A percentile compares a stretch with the other conserved stretches of the same genome.
phyloP scores from a whole-genome alignment of 352 stramenopile genomes.

The Hyaloperonospora brassicae region DNA sequence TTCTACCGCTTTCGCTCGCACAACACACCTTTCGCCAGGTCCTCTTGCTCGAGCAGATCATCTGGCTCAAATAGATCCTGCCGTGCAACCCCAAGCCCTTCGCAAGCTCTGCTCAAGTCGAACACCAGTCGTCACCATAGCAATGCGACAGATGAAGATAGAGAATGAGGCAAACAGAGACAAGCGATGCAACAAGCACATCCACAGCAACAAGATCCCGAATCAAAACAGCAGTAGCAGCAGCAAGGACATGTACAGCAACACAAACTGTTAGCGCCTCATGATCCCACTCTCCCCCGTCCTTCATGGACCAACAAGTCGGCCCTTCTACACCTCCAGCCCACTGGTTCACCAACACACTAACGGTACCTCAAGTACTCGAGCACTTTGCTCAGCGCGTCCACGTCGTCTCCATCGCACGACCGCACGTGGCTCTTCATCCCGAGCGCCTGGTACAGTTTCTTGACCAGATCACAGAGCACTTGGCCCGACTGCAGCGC shows the following conservation, averaged over 20 bases:
- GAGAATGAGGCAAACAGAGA: background rate
- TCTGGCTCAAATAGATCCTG: conserved; percentile 66
- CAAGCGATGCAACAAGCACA: conserved; percentile 9
- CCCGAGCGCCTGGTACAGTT: conserved; percentile 65
- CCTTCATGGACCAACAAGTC: background rate
- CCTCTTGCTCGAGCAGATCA: conserved; percentile 47
- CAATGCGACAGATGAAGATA: too few species aligned
- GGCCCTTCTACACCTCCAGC: background rate
- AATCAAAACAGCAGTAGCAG: conserved; percentile 4
- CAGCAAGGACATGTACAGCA: conserved; percentile 1
- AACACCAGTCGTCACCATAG: too few species aligned
- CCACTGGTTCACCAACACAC: background rate
- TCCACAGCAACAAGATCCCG: background rate
- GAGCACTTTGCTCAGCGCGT: conserved; percentile 37
- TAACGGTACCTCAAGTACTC: conserved; percentile 57
- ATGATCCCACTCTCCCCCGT: background rate
- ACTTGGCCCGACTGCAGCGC: conserved; percentile 54
- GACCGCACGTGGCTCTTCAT: conserved; percentile 54
- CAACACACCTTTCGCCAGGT: conserved; percentile 61
- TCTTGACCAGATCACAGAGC: conserved; percentile 64
- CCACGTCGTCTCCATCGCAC: conserved; percentile 10
- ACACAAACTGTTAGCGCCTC: background rate
- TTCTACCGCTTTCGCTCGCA: background rate
- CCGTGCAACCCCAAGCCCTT: conserved; percentile 45
- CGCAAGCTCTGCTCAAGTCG: conserved; percentile 43